Evolutionary conservation across 352 stramenopile species (phyloP), one percentile per base, ranked within the genome.

Genomic region (Hyaloperonospora arabidopsidis): DNA sequence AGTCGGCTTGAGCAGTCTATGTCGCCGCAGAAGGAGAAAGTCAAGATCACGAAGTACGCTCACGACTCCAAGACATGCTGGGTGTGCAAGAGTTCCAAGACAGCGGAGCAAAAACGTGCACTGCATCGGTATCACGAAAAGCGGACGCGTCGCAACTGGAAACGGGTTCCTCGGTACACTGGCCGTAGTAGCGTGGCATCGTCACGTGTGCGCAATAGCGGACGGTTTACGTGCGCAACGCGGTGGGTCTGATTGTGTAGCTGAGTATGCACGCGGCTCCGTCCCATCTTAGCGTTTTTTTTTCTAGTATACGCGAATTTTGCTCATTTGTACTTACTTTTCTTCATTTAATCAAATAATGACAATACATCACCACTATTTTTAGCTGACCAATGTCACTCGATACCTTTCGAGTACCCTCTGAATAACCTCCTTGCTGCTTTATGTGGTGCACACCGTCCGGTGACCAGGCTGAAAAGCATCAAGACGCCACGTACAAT

Each of bases 1-100:
- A 36, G 54, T 14, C 63, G 49, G 18, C 39, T 46, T 13, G 43
- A 21, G 32, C 48, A 63, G 59, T 65, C 58, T 19, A 65, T 81
- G 59, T 88, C 73, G 32, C 72, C 76, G 2, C 83, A 74, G 68
- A 54, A 52, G 10, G 62, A 71, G 65, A 67, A 72, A 35, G 63
- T 68, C 44, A 91, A 84, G 51, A 45, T 69, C 28, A 45, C 65
- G 2, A 65, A 68, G 53, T 90, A 89, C 67, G 56, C 70, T 21
- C 83, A 93, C 62, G 72, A 91, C 64, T 59, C 80, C 13, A 64
- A 70, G 53, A 84, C 74, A 52, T 93, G 83, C 77, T 93, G 83
- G 83, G 88, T 93, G 54, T 93, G 83, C 77, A 90, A 91, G 74
- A 89, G 78, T 44, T 72, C 68, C 41, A 93, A 91, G 69, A 86